A percentile compares a stretch with the other conserved stretches of the same genome.
These are phyloP conservation scores for Neurospora cerealis DNA, from an alignment of 495 filamentous ascomycete genomes.

Conservation along the genomic window DNA sequence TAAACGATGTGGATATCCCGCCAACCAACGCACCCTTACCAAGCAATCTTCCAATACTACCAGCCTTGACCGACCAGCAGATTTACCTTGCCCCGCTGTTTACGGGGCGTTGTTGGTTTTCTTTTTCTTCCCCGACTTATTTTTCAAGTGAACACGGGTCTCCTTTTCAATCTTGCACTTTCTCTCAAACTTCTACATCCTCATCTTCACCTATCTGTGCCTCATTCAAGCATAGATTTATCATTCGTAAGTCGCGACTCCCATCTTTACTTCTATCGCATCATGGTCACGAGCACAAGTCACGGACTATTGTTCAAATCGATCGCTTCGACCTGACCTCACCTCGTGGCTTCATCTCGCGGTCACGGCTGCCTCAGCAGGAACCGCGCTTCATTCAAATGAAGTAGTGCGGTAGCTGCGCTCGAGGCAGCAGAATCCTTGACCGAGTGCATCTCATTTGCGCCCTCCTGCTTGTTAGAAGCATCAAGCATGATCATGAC, in stretches of 20 bases:
- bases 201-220: neutral
- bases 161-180: neutral
- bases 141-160: neutral
- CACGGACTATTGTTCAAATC: neutral
- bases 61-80: neutral
- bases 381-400: neutral
- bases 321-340: neutral
- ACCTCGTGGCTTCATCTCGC: neutral
- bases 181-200: neutral
- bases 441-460: neutral
- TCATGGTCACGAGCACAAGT: neutral
- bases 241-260: neutral
- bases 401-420: neutral
- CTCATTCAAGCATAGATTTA: neutral
- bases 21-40: constrained; percentile 11
- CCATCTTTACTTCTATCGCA: neutral
- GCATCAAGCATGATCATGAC: neutral
- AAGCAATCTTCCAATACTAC: neutral
- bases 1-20: constrained; percentile 12
- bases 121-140: neutral
- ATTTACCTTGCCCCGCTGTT: neutral
- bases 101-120: neutral
- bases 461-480: neutral
- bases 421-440: neutral
- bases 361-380: neutral